These are phyloP conservation scores for Sphaerobolus stellatus DNA, from an alignment of 1,284 basidiomycete species.

Conservation along the genomic window DNA sequence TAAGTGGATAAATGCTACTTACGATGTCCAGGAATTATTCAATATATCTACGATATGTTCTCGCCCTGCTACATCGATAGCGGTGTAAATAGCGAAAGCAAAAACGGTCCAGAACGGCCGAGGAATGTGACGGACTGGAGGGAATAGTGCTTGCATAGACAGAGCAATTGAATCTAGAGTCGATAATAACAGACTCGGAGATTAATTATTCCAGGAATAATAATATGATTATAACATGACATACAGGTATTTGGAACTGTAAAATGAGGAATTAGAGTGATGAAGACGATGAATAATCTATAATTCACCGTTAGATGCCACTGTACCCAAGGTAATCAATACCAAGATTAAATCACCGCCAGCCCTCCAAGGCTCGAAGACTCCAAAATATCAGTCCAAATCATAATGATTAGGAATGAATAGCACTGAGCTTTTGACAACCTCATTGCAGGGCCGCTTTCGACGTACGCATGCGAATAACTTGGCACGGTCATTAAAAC, in stretches of 20 bases:
- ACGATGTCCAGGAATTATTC: constrained; percentile 17
- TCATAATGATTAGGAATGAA: too few species aligned
- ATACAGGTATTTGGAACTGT: constrained; percentile 29
- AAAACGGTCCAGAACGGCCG: constrained; percentile 60
- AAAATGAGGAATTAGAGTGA: neutral
- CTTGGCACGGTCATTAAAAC: constrained; percentile 52
- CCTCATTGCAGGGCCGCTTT: constrained; percentile 51
- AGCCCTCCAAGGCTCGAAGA: constrained; percentile 46
- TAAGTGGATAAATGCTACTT: too few species aligned
- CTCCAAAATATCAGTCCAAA: constrained; percentile 28
- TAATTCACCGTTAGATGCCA: neutral
- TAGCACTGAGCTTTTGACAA: constrained; percentile 18
- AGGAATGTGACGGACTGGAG: constrained; percentile 54
- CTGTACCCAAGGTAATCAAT: constrained; percentile 52
- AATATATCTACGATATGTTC: constrained; percentile 61
- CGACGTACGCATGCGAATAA: constrained; percentile 48
- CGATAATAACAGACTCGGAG: too few species aligned
- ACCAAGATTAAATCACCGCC: constrained; percentile 62
- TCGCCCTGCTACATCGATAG: constrained; percentile 61
- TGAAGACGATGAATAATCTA: neutral
- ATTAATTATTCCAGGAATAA: too few species aligned
- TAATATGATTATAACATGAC: too few species aligned
- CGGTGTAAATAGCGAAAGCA: constrained; percentile 52
- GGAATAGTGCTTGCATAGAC: constrained; percentile 54
- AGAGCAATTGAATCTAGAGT: constrained; percentile 49